Base-by-base conservation (phyloP, 805 yeast species). In the Zygoascus biomembranicola region DNA sequence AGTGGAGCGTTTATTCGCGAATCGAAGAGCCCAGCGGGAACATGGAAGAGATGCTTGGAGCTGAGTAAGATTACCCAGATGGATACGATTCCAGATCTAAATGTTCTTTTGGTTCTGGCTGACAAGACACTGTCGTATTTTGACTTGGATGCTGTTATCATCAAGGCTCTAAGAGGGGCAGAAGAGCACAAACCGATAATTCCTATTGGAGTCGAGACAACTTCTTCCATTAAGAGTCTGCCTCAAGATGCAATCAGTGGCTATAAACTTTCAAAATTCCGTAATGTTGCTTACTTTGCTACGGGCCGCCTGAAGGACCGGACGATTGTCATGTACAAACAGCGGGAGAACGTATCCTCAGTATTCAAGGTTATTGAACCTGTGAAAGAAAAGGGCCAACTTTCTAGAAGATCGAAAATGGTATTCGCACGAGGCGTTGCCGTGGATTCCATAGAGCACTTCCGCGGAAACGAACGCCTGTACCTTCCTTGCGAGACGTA, bases 271-370 rank as follows among this genome's bases (percentile, higher is more conserved):
- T 66, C 67, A n/a, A 60, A 60, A 35, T 58, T 59, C 39, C 49
- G 69, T 66, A 68, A 80, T 64, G 81, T 82, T 0, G 68, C 77
- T 1, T 82, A 77, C 57, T 90, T 87, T 68, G 78, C 77, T 48
- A 71, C 85, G 55, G 96, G 94, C 0, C 77, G 74, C 32, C 88
- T 90, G 63, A 76, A 81, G 54, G 81, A 80, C 66, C 74, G 80
- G 57, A 79, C 73, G 43, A 74, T 79, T 76, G 66, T 83, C 53
- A 79, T 76, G 61, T 78, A 75, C 66, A 79, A 81, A 68, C 80
- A 78, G 62, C 75, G 71, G 69, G 81, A 74, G 66, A 75, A 71
- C 52, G 68, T 73, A 61, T 68, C 66, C 50, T 73, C 77, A 37
- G 77, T 75, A 18, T 84, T 80, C 74, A 84, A 77, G 68, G 85